A percentile compares a stretch with the other conserved stretches of the same genome.
phyloP scores from a whole-genome alignment of 495 filamentous ascomycete genomes.

The Podospora appendiculata region DNA sequence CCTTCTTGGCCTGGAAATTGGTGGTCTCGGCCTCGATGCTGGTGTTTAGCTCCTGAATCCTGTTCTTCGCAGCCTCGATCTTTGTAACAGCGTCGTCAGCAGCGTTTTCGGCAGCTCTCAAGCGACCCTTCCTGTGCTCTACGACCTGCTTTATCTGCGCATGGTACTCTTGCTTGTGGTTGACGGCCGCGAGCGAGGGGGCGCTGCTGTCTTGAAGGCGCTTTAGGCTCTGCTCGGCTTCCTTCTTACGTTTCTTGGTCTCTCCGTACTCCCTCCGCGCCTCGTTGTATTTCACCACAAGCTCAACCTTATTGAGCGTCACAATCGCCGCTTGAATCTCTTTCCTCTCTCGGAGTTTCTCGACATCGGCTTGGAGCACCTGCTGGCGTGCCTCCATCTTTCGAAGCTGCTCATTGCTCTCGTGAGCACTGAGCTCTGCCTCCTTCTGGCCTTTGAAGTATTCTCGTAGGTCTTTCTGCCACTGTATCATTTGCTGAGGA shows the following conservation, averaged over 20 bases:
- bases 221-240: slow-evolving; percentile 43
- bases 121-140: slow-evolving; percentile 38
- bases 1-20: slow-evolving; percentile 38
- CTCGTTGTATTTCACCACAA: slow-evolving; percentile 55
- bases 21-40: slow-evolving; percentile 53
- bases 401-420: slow-evolving; percentile 52
- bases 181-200: slow-evolving; percentile 59
- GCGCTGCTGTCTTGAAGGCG: slow-evolving; percentile 52
- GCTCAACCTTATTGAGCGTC: slow-evolving; percentile 55
- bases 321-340: slow-evolving; percentile 57
- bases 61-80: slow-evolving; percentile 45
- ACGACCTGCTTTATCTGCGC: slow-evolving; percentile 40
- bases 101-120: slow-evolving; percentile 42
- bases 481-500: slow-evolving; percentile 66
- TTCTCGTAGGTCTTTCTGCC: slow-evolving; percentile 66
- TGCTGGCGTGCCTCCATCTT: slow-evolving; percentile 68
- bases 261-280: slow-evolving; percentile 32
- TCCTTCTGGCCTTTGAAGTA: slow-evolving; percentile 62
- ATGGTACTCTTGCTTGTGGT: slow-evolving; percentile 56
- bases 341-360: slow-evolving; percentile 69
- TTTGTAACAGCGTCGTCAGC: slow-evolving; percentile 42
- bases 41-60: slow-evolving; percentile 46
- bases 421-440: slow-evolving; percentile 48
- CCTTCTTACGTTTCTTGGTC: slow-evolving; percentile 38
- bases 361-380: slow-evolving; percentile 71